A percentile compares a stretch with the other conserved stretches of the same genome.
Evolutionary conservation across 257 asterid genomes (phyloP).

Genomic region (Hygrophila difformis): DNA sequence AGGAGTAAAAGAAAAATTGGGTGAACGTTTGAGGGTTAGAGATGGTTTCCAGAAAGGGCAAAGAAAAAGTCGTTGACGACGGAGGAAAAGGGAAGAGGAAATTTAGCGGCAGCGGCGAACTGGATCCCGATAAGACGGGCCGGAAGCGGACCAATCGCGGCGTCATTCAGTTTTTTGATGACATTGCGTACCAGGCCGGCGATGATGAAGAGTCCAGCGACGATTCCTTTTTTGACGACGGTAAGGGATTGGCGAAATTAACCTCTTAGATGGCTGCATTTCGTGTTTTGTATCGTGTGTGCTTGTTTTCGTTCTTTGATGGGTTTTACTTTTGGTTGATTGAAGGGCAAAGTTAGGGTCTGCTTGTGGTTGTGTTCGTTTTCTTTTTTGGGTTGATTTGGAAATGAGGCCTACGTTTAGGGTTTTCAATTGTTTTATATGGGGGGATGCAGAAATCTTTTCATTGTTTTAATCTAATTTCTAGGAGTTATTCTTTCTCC

Average conservation of each 20-base stretch:
- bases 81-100: constrained; percentile 60
- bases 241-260: too few relatives aligned
- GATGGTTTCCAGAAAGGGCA: constrained; percentile 72
- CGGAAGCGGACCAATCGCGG: constrained; percentile 50
- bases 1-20: too few relatives aligned
- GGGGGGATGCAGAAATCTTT: too few relatives aligned
- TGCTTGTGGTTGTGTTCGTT: too few relatives aligned
- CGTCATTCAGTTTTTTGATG: constrained; percentile 61
- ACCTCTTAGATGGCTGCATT: constrained; percentile 23
- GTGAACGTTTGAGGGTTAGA: neutral
- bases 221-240: constrained; percentile 31
- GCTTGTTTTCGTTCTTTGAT: neutral
- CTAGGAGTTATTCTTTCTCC: too few relatives aligned
- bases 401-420: too few relatives aligned
- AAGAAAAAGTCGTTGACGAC: constrained; percentile 58
- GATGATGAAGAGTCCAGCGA: constrained; percentile 47
- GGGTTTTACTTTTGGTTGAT: too few relatives aligned
- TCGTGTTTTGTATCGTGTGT: constrained; percentile 9
- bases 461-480: too few relatives aligned
- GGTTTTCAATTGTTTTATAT: too few relatives aligned
- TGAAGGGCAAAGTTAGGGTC: too few relatives aligned
- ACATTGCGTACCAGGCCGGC: constrained; percentile 47
- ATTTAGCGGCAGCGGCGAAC: constrained; percentile 14
- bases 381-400: too few relatives aligned
- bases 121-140: constrained; percentile 41